Conservation (phyloP, 1,284 basidiomycete genomes). For the Rhodotorula sp. region DNA sequence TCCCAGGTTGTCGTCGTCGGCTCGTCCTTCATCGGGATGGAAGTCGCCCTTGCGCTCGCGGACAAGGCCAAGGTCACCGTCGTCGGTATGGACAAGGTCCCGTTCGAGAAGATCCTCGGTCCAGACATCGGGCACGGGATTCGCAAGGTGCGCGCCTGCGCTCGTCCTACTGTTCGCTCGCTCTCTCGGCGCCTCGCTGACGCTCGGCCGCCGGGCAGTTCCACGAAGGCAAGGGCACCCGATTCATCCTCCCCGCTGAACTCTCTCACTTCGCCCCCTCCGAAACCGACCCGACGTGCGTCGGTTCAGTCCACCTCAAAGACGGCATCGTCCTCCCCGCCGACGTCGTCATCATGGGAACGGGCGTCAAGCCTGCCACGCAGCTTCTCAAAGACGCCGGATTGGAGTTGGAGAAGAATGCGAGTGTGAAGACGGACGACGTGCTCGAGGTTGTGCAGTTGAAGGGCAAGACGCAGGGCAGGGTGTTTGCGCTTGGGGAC, state of each 20-base stretch:
- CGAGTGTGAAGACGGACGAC: slow-evolving; percentile 77
- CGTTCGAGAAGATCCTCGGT: slow-evolving; percentile 78
- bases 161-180: neutral
- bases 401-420: slow-evolving; percentile 57
- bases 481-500: slow-evolving; percentile 85
- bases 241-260: slow-evolving; percentile 48
- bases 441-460: slow-evolving; percentile 60
- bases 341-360: slow-evolving; percentile 78
- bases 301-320: slow-evolving; percentile 65
- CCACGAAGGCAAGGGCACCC: slow-evolving; percentile 65
- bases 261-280: slow-evolving; percentile 34
- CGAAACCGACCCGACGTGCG: slow-evolving; percentile 47
- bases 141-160: slow-evolving; percentile 60
- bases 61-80: slow-evolving; percentile 62
- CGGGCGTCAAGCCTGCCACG: slow-evolving; percentile 80
- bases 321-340: slow-evolving; percentile 65
- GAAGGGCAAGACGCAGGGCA: slow-evolving; percentile 48
- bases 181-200: too few relatives aligned
- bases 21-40: slow-evolving; percentile 91
- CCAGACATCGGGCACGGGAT: slow-evolving; percentile 74
- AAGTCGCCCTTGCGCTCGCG: slow-evolving; percentile 71
- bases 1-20: slow-evolving; percentile 71
- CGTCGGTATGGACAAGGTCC: slow-evolving; percentile 79
- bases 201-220: slow-evolving; percentile 55
- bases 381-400: slow-evolving; percentile 70